Evolutionary conservation across 2,329 filamentous ascomycete species (phyloP).

Genomic region (Exophiala viscosa): DNA sequence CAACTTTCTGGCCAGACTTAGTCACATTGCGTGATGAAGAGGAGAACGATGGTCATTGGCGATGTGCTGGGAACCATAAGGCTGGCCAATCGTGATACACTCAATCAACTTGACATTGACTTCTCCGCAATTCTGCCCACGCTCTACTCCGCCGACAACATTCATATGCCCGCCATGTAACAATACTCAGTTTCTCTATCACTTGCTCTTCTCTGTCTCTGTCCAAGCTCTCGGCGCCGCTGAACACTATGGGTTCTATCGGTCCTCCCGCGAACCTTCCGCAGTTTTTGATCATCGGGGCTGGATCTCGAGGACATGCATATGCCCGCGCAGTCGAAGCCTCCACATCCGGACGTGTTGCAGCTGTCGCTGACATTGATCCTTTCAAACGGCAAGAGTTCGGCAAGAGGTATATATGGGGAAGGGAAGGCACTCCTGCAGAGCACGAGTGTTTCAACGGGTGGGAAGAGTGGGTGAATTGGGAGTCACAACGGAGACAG

Average conservation of each 20-base stretch:
- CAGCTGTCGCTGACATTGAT: slow-evolving; percentile 77
- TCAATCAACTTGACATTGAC: not conserved
- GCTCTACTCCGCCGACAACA: not conserved
- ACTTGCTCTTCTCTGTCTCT: not conserved
- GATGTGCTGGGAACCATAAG: not conserved
- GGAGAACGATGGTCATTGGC: not conserved
- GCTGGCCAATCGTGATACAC: not conserved
- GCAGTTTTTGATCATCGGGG: slow-evolving; percentile 73
- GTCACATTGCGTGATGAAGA: too few species aligned
- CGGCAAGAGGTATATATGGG: slow-evolving; percentile 71
- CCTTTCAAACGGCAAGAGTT: slow-evolving; percentile 70
- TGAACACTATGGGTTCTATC: slow-evolving; percentile 23
- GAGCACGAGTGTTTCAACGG: slow-evolving; percentile 66
- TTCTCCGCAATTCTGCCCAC: not conserved
- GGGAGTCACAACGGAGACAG: slow-evolving; percentile 62
- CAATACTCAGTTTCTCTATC: not conserved
- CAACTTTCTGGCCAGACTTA: too few species aligned
- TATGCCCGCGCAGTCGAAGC: slow-evolving; percentile 68
- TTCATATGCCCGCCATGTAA: not conserved
- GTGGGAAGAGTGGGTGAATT: slow-evolving; percentile 70
- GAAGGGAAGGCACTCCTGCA: slow-evolving; percentile 40
- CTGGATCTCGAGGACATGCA: slow-evolving; percentile 70
- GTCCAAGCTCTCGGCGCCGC: not conserved
- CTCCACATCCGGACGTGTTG: slow-evolving; percentile 47
- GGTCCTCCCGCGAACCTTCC: slow-evolving; percentile 9